Evolutionary conservation across 257 asterid species (phyloP).

Genomic region (Cynanchum wilfordii): DNA sequence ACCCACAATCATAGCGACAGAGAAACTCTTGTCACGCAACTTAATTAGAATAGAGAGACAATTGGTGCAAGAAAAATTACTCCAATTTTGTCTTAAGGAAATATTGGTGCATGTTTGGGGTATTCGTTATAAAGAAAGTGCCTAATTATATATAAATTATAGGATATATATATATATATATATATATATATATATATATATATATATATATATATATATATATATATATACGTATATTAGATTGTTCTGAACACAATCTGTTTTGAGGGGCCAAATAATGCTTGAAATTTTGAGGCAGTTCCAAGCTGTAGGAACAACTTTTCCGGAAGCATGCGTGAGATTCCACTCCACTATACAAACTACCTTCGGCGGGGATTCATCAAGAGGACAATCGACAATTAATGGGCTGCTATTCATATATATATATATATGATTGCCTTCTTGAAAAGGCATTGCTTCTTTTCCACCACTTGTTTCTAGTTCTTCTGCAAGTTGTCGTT

Average conservation of each 20-base stretch:
- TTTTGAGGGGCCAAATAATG: neutral
- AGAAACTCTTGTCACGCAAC: constrained; percentile 19
- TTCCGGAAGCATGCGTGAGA: neutral
- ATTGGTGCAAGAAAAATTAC: constrained; percentile 5
- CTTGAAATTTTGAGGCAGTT: constrained; percentile 6
- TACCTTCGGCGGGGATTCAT: neutral
- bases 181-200: no score
- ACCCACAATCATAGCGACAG: constrained; percentile 43
- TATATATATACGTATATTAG: neutral
- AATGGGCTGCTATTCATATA: no score
- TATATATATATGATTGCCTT: neutral
- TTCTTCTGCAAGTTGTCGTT: neutral
- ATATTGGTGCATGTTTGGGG: neutral
- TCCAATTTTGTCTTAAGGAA: constrained; percentile 8
- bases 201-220: no score
- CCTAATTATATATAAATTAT: neutral
- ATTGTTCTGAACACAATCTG: neutral
- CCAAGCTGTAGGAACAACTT: constrained; percentile 10
- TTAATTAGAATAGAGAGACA: constrained; percentile 11
- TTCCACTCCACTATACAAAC: constrained; percentile 2
- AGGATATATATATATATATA: no score
- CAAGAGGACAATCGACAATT: constrained; percentile 4
- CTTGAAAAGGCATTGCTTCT: neutral
- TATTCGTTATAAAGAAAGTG: neutral
- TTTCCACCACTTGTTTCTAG: neutral